These are phyloP conservation scores for Suhomyces xylopsoci DNA, from an alignment of 805 yeast genomes.

Conservation along the genomic window DNA sequence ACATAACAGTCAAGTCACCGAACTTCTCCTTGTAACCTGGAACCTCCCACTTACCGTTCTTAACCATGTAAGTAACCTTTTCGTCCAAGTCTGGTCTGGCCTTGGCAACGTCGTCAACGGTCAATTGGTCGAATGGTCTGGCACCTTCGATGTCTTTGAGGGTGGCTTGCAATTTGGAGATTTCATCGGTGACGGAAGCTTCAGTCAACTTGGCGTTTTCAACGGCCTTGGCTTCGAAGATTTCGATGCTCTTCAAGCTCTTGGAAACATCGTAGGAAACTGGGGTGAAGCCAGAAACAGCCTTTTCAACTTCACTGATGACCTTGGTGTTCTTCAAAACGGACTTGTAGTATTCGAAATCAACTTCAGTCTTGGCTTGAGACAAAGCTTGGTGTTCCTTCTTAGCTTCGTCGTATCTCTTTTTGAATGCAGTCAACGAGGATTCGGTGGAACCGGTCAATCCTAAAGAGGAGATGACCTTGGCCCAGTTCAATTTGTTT, in stretches of 20 bases:
- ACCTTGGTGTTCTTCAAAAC: conserved; percentile 78
- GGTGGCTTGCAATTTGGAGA: conserved; percentile 81
- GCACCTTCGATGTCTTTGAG: conserved; percentile 92
- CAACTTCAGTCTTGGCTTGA: conserved; percentile 72
- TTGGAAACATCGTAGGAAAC: conserved; percentile 81
- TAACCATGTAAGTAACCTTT: conserved; percentile 91
- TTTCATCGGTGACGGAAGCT: conserved; percentile 80
- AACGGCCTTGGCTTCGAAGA: conserved; percentile 92
- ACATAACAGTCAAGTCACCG: conserved; percentile 94
- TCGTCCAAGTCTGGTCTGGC: conserved; percentile 98
- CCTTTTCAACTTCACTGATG: conserved; percentile 75
- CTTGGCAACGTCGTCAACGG: conserved; percentile 89
- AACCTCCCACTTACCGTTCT: conserved; percentile 96
- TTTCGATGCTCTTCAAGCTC: conserved; percentile 87
- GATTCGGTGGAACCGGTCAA: conserved; percentile 90
- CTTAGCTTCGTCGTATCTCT: conserved; percentile 98
- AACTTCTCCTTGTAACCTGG: conserved; percentile 99
- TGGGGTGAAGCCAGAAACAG: conserved; percentile 75
- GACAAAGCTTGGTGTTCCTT: conserved; percentile 69
- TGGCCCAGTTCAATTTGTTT: conserved; percentile 92
- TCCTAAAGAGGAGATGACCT: conserved; percentile 82
- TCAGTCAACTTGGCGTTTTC: conserved; percentile 95
- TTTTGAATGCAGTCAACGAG: conserved; percentile 87
- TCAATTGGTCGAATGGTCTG: conserved; percentile 95
- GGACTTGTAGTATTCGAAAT: conserved; percentile 76